Base-by-base conservation (phyloP, 805 yeast genomes). In the Saturnispora saitoi region DNA sequence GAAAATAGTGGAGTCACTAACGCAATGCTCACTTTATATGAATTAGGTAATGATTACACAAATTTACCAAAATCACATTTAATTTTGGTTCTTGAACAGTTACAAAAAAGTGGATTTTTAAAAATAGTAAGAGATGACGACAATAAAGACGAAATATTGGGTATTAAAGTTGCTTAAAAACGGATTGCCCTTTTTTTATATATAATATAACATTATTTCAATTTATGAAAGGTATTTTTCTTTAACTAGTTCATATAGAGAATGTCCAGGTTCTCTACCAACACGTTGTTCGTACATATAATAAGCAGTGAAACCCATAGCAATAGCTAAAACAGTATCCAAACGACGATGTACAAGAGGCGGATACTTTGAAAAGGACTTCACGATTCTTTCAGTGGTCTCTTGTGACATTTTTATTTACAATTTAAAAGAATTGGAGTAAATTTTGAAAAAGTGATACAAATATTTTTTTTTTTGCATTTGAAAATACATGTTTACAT, bases 261-360 rank as follows among this genome's bases (percentile, higher is more conserved):
- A 64, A 52, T 81, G 87, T 11, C 86, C 88, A 45, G 71, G 73
- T 31, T 72, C 71, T 54, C 86, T 70, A 2, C 76, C 77, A 1
- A 71, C 71, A 55, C 85, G 70, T 51, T 60, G 65, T 59, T 85
- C 95, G 54, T 81, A 80, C 9, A 80, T 65, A 54, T 76, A 81
- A 61, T 80, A 85, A 4, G 88, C 78, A 7, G 75, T 64, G 0
- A 75, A 71, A 1, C 95, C 95, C 2, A 83, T 72, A 0, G 70
- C 59, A 3, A 83, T 57, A 2, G 84, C 90, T 53, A 82, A 74
- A 2, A 81, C 26, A 4, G 91, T 88, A 60, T 85, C 95, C 9
- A 75, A 60, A 53, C 70, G 66, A 57, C 83, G 73, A 38, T 47
- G 49, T 8, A 41, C 42, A 12, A 29, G 26, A 9, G 44, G 53